A percentile compares a stretch with the other conserved stretches of the same genome.
Conservation (phyloP, 345 rosid species). For the Gossypium thurberi region DNA sequence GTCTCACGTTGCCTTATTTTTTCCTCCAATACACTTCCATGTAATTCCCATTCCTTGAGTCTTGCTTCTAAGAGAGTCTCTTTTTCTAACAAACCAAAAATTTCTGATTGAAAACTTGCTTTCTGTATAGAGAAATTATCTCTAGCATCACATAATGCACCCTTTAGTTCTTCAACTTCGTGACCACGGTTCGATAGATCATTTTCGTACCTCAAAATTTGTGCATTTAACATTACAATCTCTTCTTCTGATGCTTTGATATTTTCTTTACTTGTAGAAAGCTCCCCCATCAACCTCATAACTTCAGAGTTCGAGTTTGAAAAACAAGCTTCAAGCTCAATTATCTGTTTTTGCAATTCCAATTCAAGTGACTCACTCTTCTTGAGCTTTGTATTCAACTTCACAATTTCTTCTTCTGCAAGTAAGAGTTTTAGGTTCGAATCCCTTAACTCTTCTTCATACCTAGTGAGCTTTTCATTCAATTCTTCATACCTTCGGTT, state of each 20-base stretch:
- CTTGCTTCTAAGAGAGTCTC: conserved; percentile 29
- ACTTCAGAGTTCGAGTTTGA: conserved; percentile 20
- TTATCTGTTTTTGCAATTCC: conserved; percentile 26
- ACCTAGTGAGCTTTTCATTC: conserved; percentile 20
- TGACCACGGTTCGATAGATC: conserved; percentile 34
- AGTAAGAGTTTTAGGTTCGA: conserved; percentile 36
- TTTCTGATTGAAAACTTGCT: conserved; percentile 44
- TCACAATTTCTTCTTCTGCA: conserved; percentile 53
- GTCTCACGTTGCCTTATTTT: conserved; percentile 26
- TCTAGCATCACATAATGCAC: conserved; percentile 39
- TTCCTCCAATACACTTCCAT: conserved; percentile 32
- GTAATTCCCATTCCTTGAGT: conserved; percentile 40
- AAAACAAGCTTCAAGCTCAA: conserved; percentile 31
- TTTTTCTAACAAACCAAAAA: conserved; percentile 34
- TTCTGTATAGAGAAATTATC: conserved; percentile 44
- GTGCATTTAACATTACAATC: conserved; percentile 14
- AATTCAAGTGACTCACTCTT: conserved; percentile 37
- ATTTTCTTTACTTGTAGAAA: conserved; percentile 25
- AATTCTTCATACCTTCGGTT: conserved; percentile 36
- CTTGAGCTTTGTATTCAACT: conserved; percentile 38
- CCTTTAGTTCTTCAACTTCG: conserved; percentile 33
- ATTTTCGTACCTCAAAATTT: conserved; percentile 18
- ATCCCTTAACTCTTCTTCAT: conserved; percentile 44
- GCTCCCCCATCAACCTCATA: conserved; percentile 30
- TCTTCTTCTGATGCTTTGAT: conserved; percentile 29